Percentiles rank a stretch among this genome's conserved stretches.
These are phyloP conservation scores for Alternaria incomplexa DNA, from an alignment of 2,329 filamentous ascomycete species.

Conservation along the genomic window DNA sequence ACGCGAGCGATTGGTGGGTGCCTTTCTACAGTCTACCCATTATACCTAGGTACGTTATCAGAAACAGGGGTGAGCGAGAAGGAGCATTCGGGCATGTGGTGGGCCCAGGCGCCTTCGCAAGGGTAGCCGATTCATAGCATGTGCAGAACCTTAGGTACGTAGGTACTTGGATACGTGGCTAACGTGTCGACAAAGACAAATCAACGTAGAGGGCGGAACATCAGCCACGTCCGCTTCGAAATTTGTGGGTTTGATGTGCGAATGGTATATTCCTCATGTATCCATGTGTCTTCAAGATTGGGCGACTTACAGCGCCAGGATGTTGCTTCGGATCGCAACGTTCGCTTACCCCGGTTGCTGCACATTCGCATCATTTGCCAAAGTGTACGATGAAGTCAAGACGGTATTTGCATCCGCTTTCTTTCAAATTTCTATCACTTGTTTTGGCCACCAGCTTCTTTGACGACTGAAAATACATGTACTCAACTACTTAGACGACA, in stretches of 20 bases:
- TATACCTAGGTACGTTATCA: slow-evolving; percentile 1
- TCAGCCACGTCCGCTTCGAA: not conserved
- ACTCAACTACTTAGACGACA: not conserved
- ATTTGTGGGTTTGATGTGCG: not conserved
- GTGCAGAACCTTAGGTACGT: not conserved
- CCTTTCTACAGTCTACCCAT: not conserved
- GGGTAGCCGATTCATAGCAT: slow-evolving; percentile 10
- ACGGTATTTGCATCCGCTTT: not conserved
- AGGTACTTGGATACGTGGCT: not conserved
- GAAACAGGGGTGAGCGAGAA: slow-evolving; percentile 21
- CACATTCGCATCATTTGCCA: not conserved
- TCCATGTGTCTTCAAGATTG: not conserved
- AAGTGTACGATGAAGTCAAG: not conserved
- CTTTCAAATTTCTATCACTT: not conserved
- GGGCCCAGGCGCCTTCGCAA: slow-evolving; percentile 5
- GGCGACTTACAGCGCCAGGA: not conserved
- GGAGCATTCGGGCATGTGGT: slow-evolving; percentile 2
- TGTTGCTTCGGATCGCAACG: not conserved
- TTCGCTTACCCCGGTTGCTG: slow-evolving; percentile 7
- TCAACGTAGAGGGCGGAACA: not conserved
- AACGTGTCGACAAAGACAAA: not conserved
- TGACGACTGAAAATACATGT: not conserved
- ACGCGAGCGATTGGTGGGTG: not conserved
- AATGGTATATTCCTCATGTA: not conserved
- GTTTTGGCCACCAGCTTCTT: not conserved